A percentile compares a stretch with the other conserved stretches of the same genome.
Evolutionary conservation across 768 basidiomycete genomes (phyloP).

Genomic region (Leccinum obscurum): DNA sequence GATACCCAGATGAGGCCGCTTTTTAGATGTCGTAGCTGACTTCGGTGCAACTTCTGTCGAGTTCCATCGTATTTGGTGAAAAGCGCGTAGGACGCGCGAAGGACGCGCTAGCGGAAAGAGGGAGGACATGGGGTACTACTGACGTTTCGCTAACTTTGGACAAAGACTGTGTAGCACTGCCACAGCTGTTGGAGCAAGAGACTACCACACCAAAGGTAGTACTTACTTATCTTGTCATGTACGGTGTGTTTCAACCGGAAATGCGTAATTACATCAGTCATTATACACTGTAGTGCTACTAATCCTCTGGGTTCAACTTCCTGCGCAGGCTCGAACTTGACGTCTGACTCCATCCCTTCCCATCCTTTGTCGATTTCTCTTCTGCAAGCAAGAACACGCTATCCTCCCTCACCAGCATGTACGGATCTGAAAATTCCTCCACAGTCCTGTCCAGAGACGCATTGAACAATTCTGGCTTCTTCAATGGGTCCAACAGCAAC

Average conservation of each 20-base stretch:
- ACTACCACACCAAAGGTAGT: too few species aligned
- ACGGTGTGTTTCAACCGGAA: too few species aligned
- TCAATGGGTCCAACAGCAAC: conserved; percentile 15
- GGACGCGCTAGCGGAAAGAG: conserved; percentile 23
- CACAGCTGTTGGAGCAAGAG: conserved; percentile 6
- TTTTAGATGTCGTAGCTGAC: conserved; percentile 27
- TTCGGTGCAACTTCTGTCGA: conserved; percentile 16
- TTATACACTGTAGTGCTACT: not conserved
- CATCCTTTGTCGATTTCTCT: not conserved
- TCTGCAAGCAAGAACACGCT: not conserved
- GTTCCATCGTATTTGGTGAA: conserved; percentile 20
- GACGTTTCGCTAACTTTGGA: not conserved
- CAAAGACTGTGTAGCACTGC: conserved; percentile 17
- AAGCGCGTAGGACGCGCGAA: conserved; percentile 15
- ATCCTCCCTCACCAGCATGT: conserved; percentile 6
- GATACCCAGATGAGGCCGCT: conserved; percentile 45
- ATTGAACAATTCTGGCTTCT: conserved; percentile 15
- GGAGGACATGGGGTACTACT: conserved; percentile 19
- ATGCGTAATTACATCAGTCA: not conserved
- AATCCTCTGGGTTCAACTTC: not conserved
- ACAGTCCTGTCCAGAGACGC: conserved; percentile 4
- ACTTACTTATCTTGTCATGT: too few species aligned
- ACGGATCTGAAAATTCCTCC: conserved; percentile 2
- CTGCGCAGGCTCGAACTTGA: not conserved
- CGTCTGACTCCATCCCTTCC: too few species aligned